These are phyloP conservation scores for Phenoliferia sp. DNA, from an alignment of 1,284 basidiomycete species.

Conservation along the genomic window DNA sequence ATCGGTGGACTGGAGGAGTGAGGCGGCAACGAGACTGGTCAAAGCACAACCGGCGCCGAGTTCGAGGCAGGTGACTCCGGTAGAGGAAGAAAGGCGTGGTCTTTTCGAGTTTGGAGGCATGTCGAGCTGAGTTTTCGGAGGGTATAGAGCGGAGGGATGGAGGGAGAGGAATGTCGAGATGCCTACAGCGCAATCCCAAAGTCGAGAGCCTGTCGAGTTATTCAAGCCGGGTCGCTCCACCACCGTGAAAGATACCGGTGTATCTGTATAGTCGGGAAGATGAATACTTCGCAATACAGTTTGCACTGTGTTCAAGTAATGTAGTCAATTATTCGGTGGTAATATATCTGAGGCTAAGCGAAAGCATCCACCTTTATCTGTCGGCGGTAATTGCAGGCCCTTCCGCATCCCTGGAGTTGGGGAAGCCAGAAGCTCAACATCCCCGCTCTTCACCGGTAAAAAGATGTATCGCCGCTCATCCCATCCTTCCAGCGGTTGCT, in stretches of 20 bases:
- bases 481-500: slow-evolving; percentile 7
- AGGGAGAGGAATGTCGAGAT: slow-evolving; percentile 22
- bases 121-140: background rate
- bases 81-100: background rate
- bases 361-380: slow-evolving; percentile 9
- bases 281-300: slow-evolving; percentile 10
- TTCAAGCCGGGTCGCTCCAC: slow-evolving; percentile 29
- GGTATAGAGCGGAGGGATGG: background rate
- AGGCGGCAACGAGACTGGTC: slow-evolving; percentile 12
- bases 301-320: slow-evolving; percentile 11
- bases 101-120: background rate
- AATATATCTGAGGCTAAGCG: too few relatives aligned
- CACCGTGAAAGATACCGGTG: background rate
- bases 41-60: slow-evolving; percentile 36
- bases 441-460: slow-evolving; percentile 15
- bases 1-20: background rate
- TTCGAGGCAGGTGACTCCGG: slow-evolving; percentile 16
- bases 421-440: slow-evolving; percentile 4
- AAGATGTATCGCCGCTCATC: slow-evolving; percentile 16
- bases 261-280: background rate
- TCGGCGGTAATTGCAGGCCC: background rate
- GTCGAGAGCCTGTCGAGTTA: slow-evolving; percentile 30
- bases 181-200: slow-evolving; percentile 36
- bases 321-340: background rate
- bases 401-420: background rate